phyloP scores from a whole-genome alignment of 2,329 filamentous ascomycete genomes.

The Fusarium sp. region DNA sequence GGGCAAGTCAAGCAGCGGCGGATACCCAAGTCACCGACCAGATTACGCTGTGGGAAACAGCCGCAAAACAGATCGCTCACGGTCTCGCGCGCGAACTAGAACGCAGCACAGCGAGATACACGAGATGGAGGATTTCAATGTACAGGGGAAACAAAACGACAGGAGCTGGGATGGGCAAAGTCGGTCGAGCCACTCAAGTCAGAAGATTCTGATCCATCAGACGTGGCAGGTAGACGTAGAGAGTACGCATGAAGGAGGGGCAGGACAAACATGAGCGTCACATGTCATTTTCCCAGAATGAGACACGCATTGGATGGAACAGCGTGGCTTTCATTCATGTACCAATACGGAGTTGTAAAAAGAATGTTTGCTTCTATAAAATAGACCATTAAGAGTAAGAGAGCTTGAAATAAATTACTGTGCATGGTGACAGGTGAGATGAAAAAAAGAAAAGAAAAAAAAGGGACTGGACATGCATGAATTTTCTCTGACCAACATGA shows the following conservation, averaged over 20 bases:
- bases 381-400: neutral
- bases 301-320: neutral
- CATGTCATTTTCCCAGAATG: neutral
- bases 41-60: constrained; percentile 39
- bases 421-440: too few species aligned
- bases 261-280: neutral
- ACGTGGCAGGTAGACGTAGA: constrained; percentile 47
- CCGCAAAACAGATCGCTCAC: constrained; percentile 34
- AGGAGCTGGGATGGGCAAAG: constrained; percentile 33
- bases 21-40: constrained; percentile 34
- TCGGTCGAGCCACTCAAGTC: constrained; percentile 43
- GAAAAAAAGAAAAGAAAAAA: neutral
- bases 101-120: constrained; percentile 26
- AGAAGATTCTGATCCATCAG: constrained; percentile 47
- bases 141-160: neutral
- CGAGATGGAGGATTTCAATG: constrained; percentile 32
- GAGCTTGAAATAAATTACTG: neutral
- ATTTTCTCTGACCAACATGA: constrained; percentile 2
- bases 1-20: constrained; percentile 42
- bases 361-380: neutral
- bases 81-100: constrained; percentile 19
- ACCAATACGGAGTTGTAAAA: neutral
- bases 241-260: constrained; percentile 17
- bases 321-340: neutral
- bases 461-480: constrained; percentile 5